A percentile compares a stretch with the other conserved stretches of the same genome.
Conservation (phyloP, 1,139 yeast genomes). For the Hemisphaericaspora lyxosophila region DNA sequence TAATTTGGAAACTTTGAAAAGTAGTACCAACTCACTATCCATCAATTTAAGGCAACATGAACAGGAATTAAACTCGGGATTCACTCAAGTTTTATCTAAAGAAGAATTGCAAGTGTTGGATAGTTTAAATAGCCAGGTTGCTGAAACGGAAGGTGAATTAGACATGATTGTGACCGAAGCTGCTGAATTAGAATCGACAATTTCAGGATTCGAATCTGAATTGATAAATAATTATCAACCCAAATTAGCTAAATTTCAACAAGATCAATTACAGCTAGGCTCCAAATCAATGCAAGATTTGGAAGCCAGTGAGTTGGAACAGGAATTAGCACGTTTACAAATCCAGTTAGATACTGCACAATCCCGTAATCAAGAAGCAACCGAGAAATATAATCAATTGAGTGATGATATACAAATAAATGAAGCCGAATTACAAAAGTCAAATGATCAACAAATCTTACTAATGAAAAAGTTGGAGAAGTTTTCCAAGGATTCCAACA, state of each 20-base stretch:
- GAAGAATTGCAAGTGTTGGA: constrained; percentile 40
- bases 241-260: constrained; percentile 13
- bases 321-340: constrained; percentile 21
- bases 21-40: constrained; percentile 26
- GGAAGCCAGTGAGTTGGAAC: constrained; percentile 40
- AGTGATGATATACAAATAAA: constrained; percentile 35
- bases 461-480: constrained; percentile 59
- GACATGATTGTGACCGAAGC: constrained; percentile 44
- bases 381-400: constrained; percentile 25
- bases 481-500: constrained; percentile 66
- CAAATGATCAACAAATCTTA: constrained; percentile 57
- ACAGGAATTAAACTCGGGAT: constrained; percentile 54
- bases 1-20: constrained; percentile 22
- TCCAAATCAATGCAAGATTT: constrained; percentile 25
- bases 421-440: constrained; percentile 44
- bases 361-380: constrained; percentile 17
- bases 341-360: constrained; percentile 25
- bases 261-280: constrained; percentile 9
- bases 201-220: constrained; percentile 57
- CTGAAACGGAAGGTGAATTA: constrained; percentile 40
- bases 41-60: constrained; percentile 39
- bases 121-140: constrained; percentile 37
- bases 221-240: constrained; percentile 50
- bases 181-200: constrained; percentile 49
- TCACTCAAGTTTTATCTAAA: constrained; percentile 51